Evolutionary conservation across 1,284 basidiomycete genomes (phyloP).

Genomic region (Papiliotrema flavescens): DNA sequence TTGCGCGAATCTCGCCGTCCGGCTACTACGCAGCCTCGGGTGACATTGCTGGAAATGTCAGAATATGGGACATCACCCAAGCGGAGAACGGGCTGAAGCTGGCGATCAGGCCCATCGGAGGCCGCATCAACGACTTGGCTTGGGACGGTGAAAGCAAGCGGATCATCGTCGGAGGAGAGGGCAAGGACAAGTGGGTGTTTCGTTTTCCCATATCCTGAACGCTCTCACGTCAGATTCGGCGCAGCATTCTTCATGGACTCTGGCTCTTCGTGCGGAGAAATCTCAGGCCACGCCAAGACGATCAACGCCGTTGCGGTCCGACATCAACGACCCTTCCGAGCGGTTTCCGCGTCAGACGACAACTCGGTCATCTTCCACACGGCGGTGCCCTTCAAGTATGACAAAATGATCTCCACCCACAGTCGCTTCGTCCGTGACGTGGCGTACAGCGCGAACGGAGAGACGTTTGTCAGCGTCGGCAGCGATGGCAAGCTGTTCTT

Average conservation of each 20-base stretch:
- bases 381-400: constrained; percentile 85
- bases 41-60: constrained; percentile 73
- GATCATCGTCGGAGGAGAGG: constrained; percentile 94
- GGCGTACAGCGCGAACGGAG: constrained; percentile 73
- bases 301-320: constrained; percentile 91
- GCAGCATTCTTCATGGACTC: constrained; percentile 83
- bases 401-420: constrained; percentile 86
- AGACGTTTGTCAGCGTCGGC: constrained; percentile 82
- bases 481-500: constrained; percentile 85
- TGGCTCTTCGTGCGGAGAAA: constrained; percentile 88
- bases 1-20: constrained; percentile 87
- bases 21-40: constrained; percentile 94
- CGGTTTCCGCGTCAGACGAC: constrained; percentile 84
- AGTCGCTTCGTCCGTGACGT: constrained; percentile 94
- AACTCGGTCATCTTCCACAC: constrained; percentile 67
- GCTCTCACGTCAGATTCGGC: constrained; percentile 60
- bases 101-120: constrained; percentile 77
- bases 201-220: not conserved
- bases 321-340: constrained; percentile 84
- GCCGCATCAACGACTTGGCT: constrained; percentile 83
- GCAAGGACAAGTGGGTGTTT: constrained; percentile 72
- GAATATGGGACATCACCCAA: constrained; percentile 90
- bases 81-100: constrained; percentile 81
- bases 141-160: constrained; percentile 98
- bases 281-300: constrained; percentile 85